Conservation (phyloP, 2,329 filamentous ascomycete species). For the Macrophomina pseudophaseolina region DNA sequence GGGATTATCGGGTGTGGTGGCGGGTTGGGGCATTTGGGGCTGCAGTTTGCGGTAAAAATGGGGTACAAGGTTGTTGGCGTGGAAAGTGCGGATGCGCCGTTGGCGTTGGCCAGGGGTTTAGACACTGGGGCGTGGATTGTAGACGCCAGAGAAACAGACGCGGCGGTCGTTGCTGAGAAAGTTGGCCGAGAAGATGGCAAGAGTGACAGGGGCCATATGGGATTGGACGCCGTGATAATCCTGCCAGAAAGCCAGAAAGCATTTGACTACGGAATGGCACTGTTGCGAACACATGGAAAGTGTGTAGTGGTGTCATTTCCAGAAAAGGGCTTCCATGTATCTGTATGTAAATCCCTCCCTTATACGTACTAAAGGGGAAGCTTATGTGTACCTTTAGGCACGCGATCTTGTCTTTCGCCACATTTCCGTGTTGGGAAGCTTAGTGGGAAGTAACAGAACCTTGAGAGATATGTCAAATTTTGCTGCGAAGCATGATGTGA, state of each 20-base stretch:
- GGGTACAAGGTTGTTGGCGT: constrained; percentile 45
- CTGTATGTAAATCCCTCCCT: constrained; percentile 26
- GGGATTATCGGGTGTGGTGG: constrained; percentile 49
- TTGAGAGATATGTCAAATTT: constrained; percentile 49
- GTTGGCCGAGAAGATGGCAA: constrained; percentile 46
- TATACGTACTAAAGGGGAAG: too few relatives aligned
- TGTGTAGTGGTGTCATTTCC: constrained; percentile 56
- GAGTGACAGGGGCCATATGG: constrained; percentile 46
- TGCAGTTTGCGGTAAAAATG: constrained; percentile 40
- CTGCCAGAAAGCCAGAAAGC: constrained; percentile 54
- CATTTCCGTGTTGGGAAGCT: constrained; percentile 49
- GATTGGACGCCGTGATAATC: constrained; percentile 54
- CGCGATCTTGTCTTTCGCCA: constrained; percentile 52
- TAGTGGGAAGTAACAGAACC: constrained; percentile 49
- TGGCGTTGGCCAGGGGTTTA: constrained; percentile 43
- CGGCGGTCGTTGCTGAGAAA: constrained; percentile 30
- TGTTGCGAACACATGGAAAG: constrained; percentile 52
- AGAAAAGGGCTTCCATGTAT: constrained; percentile 50
- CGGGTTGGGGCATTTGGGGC: constrained; percentile 39
- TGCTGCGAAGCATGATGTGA: constrained; percentile 42
- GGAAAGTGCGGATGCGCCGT: constrained; percentile 44
- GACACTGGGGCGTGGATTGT: constrained; percentile 43
- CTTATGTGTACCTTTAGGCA: constrained; percentile 22
- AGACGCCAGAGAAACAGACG: constrained; percentile 44
- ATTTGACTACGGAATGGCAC: constrained; percentile 53